Conservation (phyloP, 306 rosid species). For the Hippophae rhamnoides region DNA sequence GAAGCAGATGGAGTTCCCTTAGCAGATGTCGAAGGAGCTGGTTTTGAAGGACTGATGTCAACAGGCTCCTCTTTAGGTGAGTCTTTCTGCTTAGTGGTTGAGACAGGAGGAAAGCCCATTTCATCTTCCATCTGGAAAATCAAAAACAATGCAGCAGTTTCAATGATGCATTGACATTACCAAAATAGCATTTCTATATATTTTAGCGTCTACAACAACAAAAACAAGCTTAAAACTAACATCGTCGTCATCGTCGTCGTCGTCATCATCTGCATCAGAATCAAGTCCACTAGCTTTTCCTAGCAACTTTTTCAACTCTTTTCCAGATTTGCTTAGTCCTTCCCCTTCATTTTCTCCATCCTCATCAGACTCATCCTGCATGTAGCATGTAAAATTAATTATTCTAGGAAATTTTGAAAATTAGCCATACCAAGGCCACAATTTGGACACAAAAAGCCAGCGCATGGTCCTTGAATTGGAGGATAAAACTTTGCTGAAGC, state of each 20-base stretch:
- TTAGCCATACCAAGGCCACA: not conserved
- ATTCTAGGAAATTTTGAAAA: not conserved
- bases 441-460: no score
- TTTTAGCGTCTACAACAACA: not conserved
- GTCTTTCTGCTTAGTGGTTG: conserved; percentile 70
- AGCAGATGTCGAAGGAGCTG: conserved; percentile 44
- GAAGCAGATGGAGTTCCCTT: conserved; percentile 58
- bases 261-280: conserved; percentile 80
- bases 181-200: not conserved
- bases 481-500: no score
- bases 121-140: conserved; percentile 71
- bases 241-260: conserved; percentile 56
- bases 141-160: conserved; percentile 5
- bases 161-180: not conserved
- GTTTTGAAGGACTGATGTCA: conserved; percentile 65
- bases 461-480: no score
- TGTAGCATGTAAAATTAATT: not conserved
- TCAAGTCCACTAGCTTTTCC: conserved; percentile 71
- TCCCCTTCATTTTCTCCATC: conserved; percentile 73
- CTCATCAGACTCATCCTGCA: conserved; percentile 76
- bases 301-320: conserved; percentile 85
- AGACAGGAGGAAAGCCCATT: conserved; percentile 31
- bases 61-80: conserved; percentile 71
- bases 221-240: conserved; percentile 10
- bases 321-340: conserved; percentile 93